Base-by-base conservation (phyloP, 768 basidiomycete genomes). In the Tricholoma flavovirens region DNA sequence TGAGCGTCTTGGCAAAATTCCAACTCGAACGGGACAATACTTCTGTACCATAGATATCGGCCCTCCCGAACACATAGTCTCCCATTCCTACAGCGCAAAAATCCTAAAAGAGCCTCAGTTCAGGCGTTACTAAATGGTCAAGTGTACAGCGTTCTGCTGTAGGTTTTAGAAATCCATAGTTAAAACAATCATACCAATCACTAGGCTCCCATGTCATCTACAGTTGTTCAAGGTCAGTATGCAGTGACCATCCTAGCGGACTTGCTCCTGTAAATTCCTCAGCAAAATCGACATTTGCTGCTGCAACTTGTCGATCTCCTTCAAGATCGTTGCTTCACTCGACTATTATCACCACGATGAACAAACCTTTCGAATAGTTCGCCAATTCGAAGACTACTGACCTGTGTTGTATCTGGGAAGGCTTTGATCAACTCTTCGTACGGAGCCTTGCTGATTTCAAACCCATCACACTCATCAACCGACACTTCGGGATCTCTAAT, bases 401-500 rank as follows among this genome's bases (percentile, higher is more conserved):
- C 90, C 73, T 84, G 79, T 35, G 77, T 70, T 35, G 83, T 85
- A 66, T 92, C 82, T 5, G 91, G 92, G 69, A 93, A 86, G 51
- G 70, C 76, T 68, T 83, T 82, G 58, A 89, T 73, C 45, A 93
- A 69, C 46, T 90, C 84, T 21, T 76, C 76, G 63, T 90, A 93
- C 12, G 83, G 73, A 22, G 87, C 82, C 65, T 76, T 87, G 63
- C 82, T 85, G 63, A 93, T 93, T 59, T 78, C 70, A 62, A 85
- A 66, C 11, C 84, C 88, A 15, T 68, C 67, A 9, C 75, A 77
- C 5, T 76, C 77, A 32, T 81, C 78, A 43, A 78, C 78, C 49
- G 84, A 79, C 22, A 87, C 78, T 11, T 73, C 69, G 2, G 91
- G 91, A 64, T 93, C 78, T 56, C 77, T 75, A 57, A 73, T 69